phyloP scores from a whole-genome alignment of 495 filamentous ascomycete genomes.

The Neurospora sp. region DNA sequence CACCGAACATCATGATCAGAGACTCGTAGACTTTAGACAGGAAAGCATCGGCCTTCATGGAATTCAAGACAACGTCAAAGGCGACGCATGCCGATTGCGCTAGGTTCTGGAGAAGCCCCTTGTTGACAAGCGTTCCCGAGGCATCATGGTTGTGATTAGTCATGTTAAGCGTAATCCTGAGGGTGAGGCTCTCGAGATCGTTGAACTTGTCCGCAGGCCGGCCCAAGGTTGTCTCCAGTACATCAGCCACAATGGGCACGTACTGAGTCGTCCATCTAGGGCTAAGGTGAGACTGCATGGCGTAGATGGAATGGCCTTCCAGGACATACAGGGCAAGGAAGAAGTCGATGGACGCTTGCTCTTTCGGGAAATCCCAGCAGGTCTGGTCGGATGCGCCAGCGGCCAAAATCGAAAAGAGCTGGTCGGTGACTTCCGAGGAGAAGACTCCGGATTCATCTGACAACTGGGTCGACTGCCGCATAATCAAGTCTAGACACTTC shows the following conservation, averaged over 20 bases:
- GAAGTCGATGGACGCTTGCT: constrained; percentile 26
- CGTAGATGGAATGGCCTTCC: constrained; percentile 32
- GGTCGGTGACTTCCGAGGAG: constrained; percentile 36
- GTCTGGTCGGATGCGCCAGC: constrained; percentile 20
- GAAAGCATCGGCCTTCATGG: constrained; percentile 26
- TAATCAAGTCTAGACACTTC: constrained; percentile 52
- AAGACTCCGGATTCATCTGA: constrained; percentile 42
- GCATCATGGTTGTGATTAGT: constrained; percentile 70
- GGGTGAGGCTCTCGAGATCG: constrained; percentile 30
- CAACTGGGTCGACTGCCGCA: constrained; percentile 41
- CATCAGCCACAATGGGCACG: constrained; percentile 28
- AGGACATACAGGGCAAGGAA: constrained; percentile 30
- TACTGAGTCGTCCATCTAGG: constrained; percentile 29
- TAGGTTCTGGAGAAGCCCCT: constrained; percentile 46
- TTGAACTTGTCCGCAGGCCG: constrained; percentile 21
- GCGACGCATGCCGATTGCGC: constrained; percentile 29
- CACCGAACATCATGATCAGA: constrained; percentile 69
- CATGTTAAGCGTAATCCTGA: constrained; percentile 75
- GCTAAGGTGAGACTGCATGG: constrained; percentile 24
- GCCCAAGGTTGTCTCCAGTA: constrained; percentile 24
- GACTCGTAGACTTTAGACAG: constrained; percentile 46
- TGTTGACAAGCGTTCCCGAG: constrained; percentile 53
- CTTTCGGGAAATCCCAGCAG: constrained; percentile 25
- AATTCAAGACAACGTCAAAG: constrained; percentile 34
- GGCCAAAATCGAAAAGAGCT: constrained; percentile 40